These are phyloP conservation scores for Balansia obtecta DNA, from an alignment of 2,329 filamentous ascomycete genomes.

Conservation along the genomic window DNA sequence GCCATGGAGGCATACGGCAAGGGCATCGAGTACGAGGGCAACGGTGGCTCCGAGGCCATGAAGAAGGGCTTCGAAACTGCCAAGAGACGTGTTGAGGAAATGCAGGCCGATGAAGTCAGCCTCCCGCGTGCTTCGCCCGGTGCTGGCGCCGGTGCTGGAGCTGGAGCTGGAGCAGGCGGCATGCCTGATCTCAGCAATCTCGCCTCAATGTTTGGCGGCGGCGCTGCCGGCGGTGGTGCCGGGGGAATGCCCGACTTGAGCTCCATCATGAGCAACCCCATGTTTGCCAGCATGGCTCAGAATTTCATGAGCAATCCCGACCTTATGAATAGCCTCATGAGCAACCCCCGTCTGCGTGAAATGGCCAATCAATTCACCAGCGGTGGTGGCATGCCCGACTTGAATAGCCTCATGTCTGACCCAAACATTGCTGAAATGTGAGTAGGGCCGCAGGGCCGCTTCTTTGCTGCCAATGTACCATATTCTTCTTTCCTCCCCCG, in stretches of 20 bases:
- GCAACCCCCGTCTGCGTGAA: slow-evolving; percentile 75
- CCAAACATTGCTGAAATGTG: slow-evolving; percentile 87
- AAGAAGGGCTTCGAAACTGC: slow-evolving; percentile 94
- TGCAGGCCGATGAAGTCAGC: slow-evolving; percentile 37
- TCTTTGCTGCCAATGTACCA: background rate
- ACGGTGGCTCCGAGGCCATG: slow-evolving; percentile 92
- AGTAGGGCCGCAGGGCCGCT: too few species aligned
- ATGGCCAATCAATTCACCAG: slow-evolving; percentile 72
- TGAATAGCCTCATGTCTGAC: slow-evolving; percentile 78
- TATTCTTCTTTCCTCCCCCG: too few species aligned
- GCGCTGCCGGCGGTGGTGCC: slow-evolving; percentile 48
- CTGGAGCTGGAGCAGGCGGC: slow-evolving; percentile 42
- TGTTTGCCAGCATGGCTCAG: slow-evolving; percentile 96
- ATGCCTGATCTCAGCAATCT: slow-evolving; percentile 61
- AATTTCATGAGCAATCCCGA: slow-evolving; percentile 96
- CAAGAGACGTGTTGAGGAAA: slow-evolving; percentile 73
- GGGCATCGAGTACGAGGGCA: slow-evolving; percentile 89
- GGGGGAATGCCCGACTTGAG: slow-evolving; percentile 81
- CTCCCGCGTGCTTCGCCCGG: slow-evolving; percentile 36
- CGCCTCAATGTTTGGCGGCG: slow-evolving; percentile 59
- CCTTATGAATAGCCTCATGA: slow-evolving; percentile 85
- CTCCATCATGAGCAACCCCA: slow-evolving; percentile 90
- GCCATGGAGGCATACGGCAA: slow-evolving; percentile 90
- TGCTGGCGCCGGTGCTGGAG: slow-evolving; percentile 38
- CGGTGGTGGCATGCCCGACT: slow-evolving; percentile 81